These are phyloP conservation scores for Angomonas ambiguus DNA, from an alignment of 208 protist species.

Conservation along the genomic window DNA sequence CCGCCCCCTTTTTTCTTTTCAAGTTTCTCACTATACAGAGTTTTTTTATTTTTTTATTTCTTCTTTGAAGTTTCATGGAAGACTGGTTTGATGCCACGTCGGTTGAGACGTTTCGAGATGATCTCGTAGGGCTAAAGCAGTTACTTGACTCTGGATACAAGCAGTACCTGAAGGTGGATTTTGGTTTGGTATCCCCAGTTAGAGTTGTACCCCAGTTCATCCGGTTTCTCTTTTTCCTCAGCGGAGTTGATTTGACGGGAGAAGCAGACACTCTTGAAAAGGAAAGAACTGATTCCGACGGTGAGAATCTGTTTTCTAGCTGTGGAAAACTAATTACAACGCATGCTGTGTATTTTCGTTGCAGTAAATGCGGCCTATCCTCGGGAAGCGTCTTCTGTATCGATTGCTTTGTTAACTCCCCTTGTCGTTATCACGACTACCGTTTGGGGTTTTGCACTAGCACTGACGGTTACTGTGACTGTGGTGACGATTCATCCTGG, in stretches of 20 bases:
- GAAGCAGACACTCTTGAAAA: too few species aligned
- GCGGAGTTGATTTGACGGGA: too few species aligned
- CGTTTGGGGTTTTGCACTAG: not conserved
- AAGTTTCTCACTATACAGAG: not conserved
- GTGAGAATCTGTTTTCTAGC: not conserved
- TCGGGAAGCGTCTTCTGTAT: not conserved
- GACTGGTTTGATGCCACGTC: too few species aligned
- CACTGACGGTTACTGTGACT: slow-evolving; percentile 1
- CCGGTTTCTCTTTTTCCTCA: too few species aligned
- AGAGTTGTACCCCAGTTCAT: too few species aligned
- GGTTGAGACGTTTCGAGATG: too few species aligned
- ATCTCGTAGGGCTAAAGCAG: too few species aligned
- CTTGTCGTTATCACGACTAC: not conserved
- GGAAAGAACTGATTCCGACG: not conserved
- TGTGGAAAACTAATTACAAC: not conserved
- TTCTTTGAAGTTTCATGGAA: not conserved
- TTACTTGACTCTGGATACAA: too few species aligned
- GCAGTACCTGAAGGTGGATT: too few species aligned
- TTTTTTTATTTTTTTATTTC: not conserved
- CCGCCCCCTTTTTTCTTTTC: not conserved
- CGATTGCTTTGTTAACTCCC: not conserved
- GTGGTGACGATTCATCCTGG: not conserved
- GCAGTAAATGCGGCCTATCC: not conserved
- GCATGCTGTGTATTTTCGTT: not conserved
- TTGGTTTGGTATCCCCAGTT: too few species aligned